Evolutionary conservation across 495 filamentous ascomycete species (phyloP), one percentile per base, ranked within the genome.

Genomic region (Daldinia concentrica): DNA sequence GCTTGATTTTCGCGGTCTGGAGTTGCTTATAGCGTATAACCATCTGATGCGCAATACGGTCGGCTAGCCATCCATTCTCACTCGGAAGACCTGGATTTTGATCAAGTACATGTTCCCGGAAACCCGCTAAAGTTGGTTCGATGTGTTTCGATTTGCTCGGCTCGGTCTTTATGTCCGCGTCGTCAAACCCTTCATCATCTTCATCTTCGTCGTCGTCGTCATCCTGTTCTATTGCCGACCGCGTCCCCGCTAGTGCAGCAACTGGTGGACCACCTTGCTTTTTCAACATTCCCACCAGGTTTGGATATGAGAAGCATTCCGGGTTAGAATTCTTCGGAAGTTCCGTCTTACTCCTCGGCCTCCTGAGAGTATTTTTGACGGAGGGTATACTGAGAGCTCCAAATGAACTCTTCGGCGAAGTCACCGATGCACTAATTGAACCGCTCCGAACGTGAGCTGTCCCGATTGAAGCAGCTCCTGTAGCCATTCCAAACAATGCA

Each of bases 31-130:
- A 97, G 41, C 94, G 88, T 58, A 87, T 84, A 39, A 89, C 80
- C 74, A 97, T 92, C 74, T 97, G 93, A 63, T 90, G 82, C 0
- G 91, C 92, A 70, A 97, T 90, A 50, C 95, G 89, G n/a, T 95
- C 90, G 17, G 95, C 86, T 71, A 98, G 81, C 74, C 87, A 92
- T 17, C 81, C 85, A 55, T 87, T 83, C n/a, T 91, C 77, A 4
- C 83, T 82, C 24, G 72, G 76, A 58, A 87, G 79, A 3, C 68
- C 45, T 12, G 93, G 92, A 71, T 94, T 94, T 34, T 93, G 79
- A 69, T 88, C 83, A 66, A 87, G 81, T 19, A 96, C 86, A 77
- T 97, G 92, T 11, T 86, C 81, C 67, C 88, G 89, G 79, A 97
- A 97, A 4, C 94, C 93, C 58, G 89, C 87, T 17, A 88, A 79